phyloP scores from a whole-genome alignment of 192 early-diverging fungal species.

The Linnemannia hyalina region DNA sequence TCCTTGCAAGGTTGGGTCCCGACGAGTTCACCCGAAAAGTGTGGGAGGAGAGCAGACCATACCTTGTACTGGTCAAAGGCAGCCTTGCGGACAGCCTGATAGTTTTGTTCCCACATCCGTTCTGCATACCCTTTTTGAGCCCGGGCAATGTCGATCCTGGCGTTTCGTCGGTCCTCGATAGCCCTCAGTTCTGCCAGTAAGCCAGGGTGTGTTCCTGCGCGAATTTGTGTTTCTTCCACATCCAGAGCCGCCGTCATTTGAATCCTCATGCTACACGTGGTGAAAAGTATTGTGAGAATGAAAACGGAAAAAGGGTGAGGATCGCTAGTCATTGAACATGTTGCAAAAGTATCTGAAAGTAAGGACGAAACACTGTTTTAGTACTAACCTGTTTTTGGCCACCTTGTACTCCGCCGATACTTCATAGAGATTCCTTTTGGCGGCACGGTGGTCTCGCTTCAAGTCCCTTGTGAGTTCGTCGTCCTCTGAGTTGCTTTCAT shows the following conservation, averaged over 20 bases:
- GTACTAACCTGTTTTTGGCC: conserved; percentile 16
- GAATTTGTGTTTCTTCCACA: conserved; percentile 42
- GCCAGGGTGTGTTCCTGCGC: conserved; percentile 41
- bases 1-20: not conserved
- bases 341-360: not conserved
- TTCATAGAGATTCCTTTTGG: conserved; percentile 17
- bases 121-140: conserved; percentile 27
- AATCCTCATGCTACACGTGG: conserved; percentile 11
- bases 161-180: conserved; percentile 40
- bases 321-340: not conserved
- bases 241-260: conserved; percentile 27
- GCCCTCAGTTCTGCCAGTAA: conserved; percentile 43
- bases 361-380: not conserved
- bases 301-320: not conserved
- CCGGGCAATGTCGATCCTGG: not conserved
- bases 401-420: conserved; percentile 28
- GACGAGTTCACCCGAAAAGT: not conserved
- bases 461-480: conserved; percentile 38
- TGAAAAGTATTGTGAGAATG: not conserved
- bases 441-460: conserved; percentile 35
- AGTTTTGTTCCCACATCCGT: conserved; percentile 28
- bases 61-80: conserved; percentile 46
- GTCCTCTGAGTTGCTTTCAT: conserved; percentile 44
- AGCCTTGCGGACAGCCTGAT: conserved; percentile 41
- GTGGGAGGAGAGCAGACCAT: conserved; percentile 11